These are phyloP conservation scores for Paramecium sonneborni DNA, from an alignment of 73 alveolate genomes.

Conservation along the genomic window DNA sequence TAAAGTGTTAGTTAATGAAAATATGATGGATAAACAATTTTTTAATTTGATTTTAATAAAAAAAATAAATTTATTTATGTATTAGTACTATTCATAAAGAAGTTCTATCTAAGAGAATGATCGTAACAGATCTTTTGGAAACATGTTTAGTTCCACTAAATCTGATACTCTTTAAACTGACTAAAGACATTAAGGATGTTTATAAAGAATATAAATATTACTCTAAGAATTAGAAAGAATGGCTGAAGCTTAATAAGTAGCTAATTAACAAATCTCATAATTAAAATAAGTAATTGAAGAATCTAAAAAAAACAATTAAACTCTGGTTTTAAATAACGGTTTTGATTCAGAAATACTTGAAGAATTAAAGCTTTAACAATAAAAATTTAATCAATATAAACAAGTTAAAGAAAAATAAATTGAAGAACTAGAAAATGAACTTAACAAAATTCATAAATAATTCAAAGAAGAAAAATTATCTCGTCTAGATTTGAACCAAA, in stretches of 20 bases:
- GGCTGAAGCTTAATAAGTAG: background rate
- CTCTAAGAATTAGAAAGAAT: background rate
- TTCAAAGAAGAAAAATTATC: background rate
- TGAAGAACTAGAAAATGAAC: background rate
- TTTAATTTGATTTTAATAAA: background rate
- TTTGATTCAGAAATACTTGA: background rate
- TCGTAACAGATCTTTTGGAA: background rate
- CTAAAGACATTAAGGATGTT: background rate
- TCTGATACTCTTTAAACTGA: background rate
- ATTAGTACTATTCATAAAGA: background rate
- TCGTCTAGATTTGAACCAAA: background rate
- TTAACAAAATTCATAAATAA: background rate
- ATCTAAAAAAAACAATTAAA: background rate
- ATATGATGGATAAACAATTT: background rate
- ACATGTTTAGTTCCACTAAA: background rate
- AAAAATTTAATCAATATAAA: background rate
- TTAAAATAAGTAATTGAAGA: background rate
- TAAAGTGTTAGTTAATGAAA: background rate
- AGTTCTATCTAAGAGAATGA: background rate
- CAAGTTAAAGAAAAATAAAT: background rate
- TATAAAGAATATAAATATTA: background rate
- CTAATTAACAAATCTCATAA: background rate
- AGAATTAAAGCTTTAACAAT: background rate
- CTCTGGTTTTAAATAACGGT: background rate
- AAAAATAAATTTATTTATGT: background rate